Conservation (phyloP, 1,284 basidiomycete species). For the Schizophyllum amplum region DNA sequence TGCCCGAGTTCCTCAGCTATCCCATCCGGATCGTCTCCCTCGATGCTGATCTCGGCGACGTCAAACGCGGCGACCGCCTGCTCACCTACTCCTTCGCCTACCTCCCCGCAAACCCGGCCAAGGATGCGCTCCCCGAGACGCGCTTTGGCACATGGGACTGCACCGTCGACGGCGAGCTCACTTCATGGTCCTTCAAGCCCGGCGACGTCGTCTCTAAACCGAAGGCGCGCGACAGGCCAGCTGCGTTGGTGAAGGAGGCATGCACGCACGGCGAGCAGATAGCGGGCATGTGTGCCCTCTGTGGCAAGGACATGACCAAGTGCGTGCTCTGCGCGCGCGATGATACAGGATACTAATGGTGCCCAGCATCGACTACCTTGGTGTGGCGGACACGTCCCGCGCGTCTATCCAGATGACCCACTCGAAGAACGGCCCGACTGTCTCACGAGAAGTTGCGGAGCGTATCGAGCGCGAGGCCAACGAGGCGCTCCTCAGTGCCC, state of each 20-base stretch:
- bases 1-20: constrained; percentile 69
- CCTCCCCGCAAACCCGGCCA: constrained; percentile 21
- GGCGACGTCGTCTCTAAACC: constrained; percentile 54
- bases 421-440: constrained; percentile 69
- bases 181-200: constrained; percentile 53
- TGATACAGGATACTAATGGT: constrained; percentile 6
- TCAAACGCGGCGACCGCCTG: constrained; percentile 66
- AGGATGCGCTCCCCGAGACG: constrained; percentile 45
- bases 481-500: constrained; percentile 63
- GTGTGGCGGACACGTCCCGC: constrained; percentile 71
- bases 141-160: constrained; percentile 86
- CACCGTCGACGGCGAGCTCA: constrained; percentile 67
- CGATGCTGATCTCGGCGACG: constrained; percentile 35
- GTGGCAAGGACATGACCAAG: constrained; percentile 91
- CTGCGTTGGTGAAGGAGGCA: constrained; percentile 68
- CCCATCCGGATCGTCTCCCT: constrained; percentile 71
- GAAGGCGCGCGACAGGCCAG: constrained; percentile 47
- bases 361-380: constrained; percentile 76
- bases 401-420: constrained; percentile 85
- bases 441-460: constrained; percentile 81
- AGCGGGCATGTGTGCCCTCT: constrained; percentile 86
- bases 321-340: constrained; percentile 31
- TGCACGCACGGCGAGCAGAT: constrained; percentile 94
- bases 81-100: constrained; percentile 74
- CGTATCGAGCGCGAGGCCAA: constrained; percentile 82